Evolutionary conservation across 768 basidiomycete species (phyloP).

Genomic region (Tricholoma flavovirens): DNA sequence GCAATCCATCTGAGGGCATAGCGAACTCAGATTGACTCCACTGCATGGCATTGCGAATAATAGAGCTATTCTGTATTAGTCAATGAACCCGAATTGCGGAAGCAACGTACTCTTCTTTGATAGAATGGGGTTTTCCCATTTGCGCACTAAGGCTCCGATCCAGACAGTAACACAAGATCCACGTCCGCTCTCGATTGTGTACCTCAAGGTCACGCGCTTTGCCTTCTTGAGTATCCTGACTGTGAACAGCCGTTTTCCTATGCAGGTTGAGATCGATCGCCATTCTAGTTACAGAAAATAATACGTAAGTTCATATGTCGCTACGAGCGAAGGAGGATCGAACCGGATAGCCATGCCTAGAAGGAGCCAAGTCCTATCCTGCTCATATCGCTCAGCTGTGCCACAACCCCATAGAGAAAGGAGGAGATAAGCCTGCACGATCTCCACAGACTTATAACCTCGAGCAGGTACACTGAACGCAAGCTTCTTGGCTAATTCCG

Average conservation of each 20-base stretch:
- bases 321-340: slow-evolving; percentile 17
- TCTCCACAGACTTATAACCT: slow-evolving; percentile 91
- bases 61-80: slow-evolving; percentile 47
- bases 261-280: slow-evolving; percentile 95
- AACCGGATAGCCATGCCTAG: slow-evolving; percentile 83
- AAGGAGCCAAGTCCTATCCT: slow-evolving; percentile 89
- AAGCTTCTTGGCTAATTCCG: slow-evolving; percentile 80
- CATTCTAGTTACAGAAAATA: slow-evolving; percentile 49
- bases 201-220: slow-evolving; percentile 77
- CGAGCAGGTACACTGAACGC: slow-evolving; percentile 82
- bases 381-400: slow-evolving; percentile 93
- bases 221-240: slow-evolving; percentile 72
- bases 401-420: slow-evolving; percentile 89
- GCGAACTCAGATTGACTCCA: slow-evolving; percentile 73
- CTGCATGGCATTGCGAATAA: slow-evolving; percentile 74
- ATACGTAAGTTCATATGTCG: background rate
- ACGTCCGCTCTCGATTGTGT: slow-evolving; percentile 91
- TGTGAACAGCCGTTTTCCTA: slow-evolving; percentile 64
- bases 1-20: slow-evolving; percentile 54
- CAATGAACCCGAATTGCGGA: background rate
- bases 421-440: slow-evolving; percentile 91
- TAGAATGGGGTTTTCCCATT: slow-evolving; percentile 93
- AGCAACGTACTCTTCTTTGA: slow-evolving; percentile 82
- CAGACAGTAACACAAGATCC: slow-evolving; percentile 82
- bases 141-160: slow-evolving; percentile 91